Percentiles rank a stretch among this genome's conserved stretches.
Evolutionary conservation across 106 monocot genomes (phyloP).

Genomic region (Phalaenopsis equestris): DNA sequence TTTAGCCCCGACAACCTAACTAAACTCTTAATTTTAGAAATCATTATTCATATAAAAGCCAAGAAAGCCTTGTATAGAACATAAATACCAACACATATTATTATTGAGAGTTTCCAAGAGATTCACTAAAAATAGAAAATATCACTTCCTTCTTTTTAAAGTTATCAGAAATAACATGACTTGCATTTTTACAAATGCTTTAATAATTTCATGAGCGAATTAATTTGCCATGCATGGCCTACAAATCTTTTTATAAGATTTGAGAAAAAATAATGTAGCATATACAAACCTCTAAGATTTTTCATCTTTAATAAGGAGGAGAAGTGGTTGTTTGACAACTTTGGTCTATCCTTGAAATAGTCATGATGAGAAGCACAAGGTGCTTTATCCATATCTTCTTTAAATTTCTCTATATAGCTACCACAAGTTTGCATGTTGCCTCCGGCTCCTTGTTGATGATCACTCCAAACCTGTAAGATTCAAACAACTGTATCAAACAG

Average conservation of each 20-base stretch:
- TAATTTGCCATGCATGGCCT: no score
- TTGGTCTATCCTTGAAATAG: not conserved
- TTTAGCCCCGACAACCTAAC: not conserved
- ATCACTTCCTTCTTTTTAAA: no score
- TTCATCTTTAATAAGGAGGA: not conserved
- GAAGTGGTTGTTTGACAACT: not conserved
- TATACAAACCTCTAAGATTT: not conserved
- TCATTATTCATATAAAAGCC: not conserved
- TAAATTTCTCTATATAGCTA: not conserved
- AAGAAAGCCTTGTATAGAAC: not conserved
- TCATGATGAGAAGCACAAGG: not conserved
- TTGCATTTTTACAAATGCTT: not conserved
- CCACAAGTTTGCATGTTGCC: not conserved
- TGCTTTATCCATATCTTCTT: not conserved
- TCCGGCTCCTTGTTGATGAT: not conserved
- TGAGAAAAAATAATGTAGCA: not conserved
- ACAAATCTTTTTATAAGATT: not conserved
- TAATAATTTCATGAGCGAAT: not conserved
- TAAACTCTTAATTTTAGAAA: not conserved
- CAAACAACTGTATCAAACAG: not conserved
- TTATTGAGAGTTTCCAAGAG: no score
- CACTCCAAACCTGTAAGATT: not conserved
- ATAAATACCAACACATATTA: not conserved
- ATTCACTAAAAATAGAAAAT: no score
- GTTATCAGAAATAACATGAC: no score